Evolutionary conservation across 306 rosid genomes (phyloP), one percentile per base, ranked within the genome.

Genomic region (Gleditsia sinensis): DNA sequence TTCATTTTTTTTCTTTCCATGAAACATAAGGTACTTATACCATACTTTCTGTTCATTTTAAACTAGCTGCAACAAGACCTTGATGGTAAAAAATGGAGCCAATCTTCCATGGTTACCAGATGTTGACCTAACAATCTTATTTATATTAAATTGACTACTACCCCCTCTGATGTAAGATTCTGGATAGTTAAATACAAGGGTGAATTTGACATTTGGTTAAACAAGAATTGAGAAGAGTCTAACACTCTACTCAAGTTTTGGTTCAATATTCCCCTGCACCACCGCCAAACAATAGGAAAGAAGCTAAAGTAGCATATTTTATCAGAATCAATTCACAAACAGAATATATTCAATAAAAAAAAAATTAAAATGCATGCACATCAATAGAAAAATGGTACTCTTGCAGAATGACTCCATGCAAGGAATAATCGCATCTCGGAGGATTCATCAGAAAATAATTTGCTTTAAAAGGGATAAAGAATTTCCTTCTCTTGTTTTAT

Each of bases 271-370:
- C 3, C 10, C 17, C n/a, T 4, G 25, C 25, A 57, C 39, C n/a
- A 27, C 37, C 6, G 30, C 55, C 56, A 69, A 69, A 20, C 37
- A 70, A 19, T 20, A 39, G 30, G 46, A n/a, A 16, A 78, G 37
- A 14, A n/a, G 3, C 17, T 45, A 71, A 30, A 33, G 37, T 30
- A 30, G 48, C 64, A 70, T 60, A 37, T 37, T 40, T 36, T 25
- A 32, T 48, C 39, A 77, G 76, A 69, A 57, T 49, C 49, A 20
- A 28, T 36, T 17, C 27, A 12, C 17, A 69, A 69, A 69, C n/a
- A 30, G n/a, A 11, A 76, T 43, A 56, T 33, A 34, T 17, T 55
- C 66, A 40, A 65, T 10, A 30, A 66, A 32, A 23, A 53, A 66
- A 17, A 42, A 5, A 58, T 16, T 2, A 34, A 24, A 46, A 49